Evolutionary conservation across 2,329 filamentous ascomycete genomes (phyloP).

Genomic region (Fusarium kyushuense): DNA sequence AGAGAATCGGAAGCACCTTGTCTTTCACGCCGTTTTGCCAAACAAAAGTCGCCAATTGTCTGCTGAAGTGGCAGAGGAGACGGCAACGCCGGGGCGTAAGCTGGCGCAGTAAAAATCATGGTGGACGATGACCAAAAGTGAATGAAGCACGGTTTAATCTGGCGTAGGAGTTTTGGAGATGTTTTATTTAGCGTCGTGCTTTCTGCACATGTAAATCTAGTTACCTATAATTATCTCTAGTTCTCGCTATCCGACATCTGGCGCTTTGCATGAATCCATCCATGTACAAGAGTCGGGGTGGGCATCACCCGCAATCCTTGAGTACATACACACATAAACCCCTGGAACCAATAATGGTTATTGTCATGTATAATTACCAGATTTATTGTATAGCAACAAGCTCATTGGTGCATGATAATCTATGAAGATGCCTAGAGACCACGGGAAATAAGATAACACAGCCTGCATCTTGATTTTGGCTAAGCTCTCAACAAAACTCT

Average conservation of each 20-base stretch:
- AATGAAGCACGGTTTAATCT: neutral
- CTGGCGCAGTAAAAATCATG: conserved; percentile 14
- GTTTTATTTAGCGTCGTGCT: neutral
- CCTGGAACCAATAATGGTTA: conserved; percentile 7
- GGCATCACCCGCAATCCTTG: neutral
- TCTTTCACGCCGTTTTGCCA: conserved; percentile 10
- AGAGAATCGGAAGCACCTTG: neutral
- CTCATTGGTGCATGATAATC: neutral
- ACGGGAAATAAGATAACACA: neutral
- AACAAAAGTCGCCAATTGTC: conserved; percentile 8
- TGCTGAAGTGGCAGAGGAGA: conserved; percentile 3
- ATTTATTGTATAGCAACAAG: neutral
- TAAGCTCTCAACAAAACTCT: neutral
- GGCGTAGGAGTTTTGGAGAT: neutral
- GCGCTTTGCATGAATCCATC: neutral
- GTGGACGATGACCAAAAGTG: neutral
- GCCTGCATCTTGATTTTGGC: neutral
- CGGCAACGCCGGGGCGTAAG: conserved; percentile 7
- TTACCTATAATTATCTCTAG: neutral
- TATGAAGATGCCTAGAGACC: neutral
- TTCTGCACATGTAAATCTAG: neutral
- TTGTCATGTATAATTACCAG: neutral
- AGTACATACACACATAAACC: neutral
- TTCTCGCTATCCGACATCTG: neutral
- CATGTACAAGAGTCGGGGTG: neutral